Conservation (phyloP, 2,329 filamentous ascomycete species). For the Phyllosticta paracitricarpa region DNA sequence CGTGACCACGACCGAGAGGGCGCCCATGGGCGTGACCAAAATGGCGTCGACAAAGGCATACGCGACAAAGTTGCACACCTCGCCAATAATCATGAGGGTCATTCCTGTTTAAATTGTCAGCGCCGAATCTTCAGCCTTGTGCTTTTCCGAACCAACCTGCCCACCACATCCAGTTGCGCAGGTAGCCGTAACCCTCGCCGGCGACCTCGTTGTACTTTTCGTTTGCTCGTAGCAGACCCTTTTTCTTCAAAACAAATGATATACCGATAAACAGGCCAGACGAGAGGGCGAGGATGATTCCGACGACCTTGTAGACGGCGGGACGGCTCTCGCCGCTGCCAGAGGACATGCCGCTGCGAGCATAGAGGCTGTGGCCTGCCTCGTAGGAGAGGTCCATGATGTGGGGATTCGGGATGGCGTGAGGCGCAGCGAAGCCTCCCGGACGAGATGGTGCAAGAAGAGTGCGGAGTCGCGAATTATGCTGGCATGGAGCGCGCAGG, state of each 20-base stretch:
- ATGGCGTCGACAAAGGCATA: constrained; percentile 97
- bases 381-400: constrained; percentile 35
- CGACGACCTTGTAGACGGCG: constrained; percentile 68
- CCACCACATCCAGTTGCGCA: constrained; percentile 96
- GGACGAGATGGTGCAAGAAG: neutral
- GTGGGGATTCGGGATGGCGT: constrained; percentile 7
- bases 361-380: constrained; percentile 34
- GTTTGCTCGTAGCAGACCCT: constrained; percentile 82
- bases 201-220: constrained; percentile 93
- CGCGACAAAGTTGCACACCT: constrained; percentile 94
- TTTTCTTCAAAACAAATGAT: constrained; percentile 93
- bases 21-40: constrained; percentile 78
- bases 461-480: neutral
- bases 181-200: constrained; percentile 92
- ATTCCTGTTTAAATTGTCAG: constrained; percentile 48
- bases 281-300: constrained; percentile 72
- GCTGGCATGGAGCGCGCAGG: neutral
- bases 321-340: constrained; percentile 28
- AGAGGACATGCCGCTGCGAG: constrained; percentile 31
- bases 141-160: constrained; percentile 14
- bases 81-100: constrained; percentile 92
- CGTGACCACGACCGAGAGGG: constrained; percentile 83
- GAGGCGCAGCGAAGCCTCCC: constrained; percentile 10
- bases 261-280: constrained; percentile 89
- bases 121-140: too few species aligned